Evolutionary conservation across 179 eudicot genomes (phyloP).

Genomic region (Silene coronaria): DNA sequence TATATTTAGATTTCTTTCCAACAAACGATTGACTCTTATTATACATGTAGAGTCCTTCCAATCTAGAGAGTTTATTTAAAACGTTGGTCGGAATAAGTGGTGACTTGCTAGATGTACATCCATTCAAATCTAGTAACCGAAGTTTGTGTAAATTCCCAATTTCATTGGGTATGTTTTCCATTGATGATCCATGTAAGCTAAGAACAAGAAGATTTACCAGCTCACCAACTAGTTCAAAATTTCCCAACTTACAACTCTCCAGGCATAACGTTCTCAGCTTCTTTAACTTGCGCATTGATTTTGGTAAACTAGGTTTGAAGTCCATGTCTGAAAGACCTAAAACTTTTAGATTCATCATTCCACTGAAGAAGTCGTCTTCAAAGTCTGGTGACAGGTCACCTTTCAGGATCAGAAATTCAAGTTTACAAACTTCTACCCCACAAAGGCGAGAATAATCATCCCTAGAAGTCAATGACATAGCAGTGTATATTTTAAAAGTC

Average conservation of each 20-base stretch:
- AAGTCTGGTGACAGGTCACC: neutral
- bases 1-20: neutral
- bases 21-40: neutral
- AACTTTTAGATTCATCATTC: conserved; percentile 7
- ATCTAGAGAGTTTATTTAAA: conserved; percentile 3
- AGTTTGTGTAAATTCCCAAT: conserved; percentile 14
- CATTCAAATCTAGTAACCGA: conserved; percentile 12
- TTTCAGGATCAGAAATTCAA: conserved; percentile 3
- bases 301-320: neutral
- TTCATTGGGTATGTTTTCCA: conserved; percentile 10
- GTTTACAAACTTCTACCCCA: neutral
- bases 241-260: neutral
- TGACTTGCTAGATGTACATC: neutral
- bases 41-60: conserved; percentile 22
- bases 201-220: conserved; percentile 11
- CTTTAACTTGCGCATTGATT: neutral
- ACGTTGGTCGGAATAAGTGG: neutral
- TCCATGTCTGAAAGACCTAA: neutral
- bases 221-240: conserved; percentile 2
- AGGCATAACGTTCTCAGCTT: conserved; percentile 11
- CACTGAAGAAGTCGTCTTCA: neutral
- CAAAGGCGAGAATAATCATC: neutral
- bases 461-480: conserved; percentile 7
- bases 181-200: conserved; percentile 1
- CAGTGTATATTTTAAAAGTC: conserved; percentile 7